Conservation (phyloP, 495 filamentous ascomycete species). For the Hypoxylon fragiforme region DNA sequence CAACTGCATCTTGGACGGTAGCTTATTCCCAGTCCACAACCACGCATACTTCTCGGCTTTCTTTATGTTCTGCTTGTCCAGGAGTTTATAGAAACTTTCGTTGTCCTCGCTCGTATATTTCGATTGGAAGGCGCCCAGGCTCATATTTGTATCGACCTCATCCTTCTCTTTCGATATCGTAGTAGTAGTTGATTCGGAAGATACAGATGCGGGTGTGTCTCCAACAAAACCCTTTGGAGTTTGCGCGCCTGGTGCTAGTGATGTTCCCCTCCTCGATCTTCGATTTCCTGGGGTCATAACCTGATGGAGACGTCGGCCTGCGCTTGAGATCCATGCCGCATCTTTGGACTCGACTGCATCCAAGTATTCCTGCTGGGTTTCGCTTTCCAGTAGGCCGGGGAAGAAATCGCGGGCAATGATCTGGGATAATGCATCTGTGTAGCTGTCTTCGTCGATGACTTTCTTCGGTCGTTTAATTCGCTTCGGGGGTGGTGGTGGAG, state of each 20-base stretch:
- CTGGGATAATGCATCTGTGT: conserved; percentile 85
- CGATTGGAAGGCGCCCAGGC: conserved; percentile 80
- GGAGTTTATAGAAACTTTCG: conserved; percentile 87
- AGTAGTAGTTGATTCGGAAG: conserved; percentile 47
- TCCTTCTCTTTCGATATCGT: conserved; percentile 41
- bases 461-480: conserved; percentile 90
- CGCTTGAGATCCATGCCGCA: conserved; percentile 81
- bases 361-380: conserved; percentile 88
- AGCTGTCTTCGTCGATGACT: conserved; percentile 91
- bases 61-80: conserved; percentile 90
- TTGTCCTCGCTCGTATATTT: conserved; percentile 98
- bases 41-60: conserved; percentile 80
- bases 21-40: conserved; percentile 86
- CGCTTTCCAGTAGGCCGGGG: conserved; percentile 81
- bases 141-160: conserved; percentile 78
- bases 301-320: conserved; percentile 69
- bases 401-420: conserved; percentile 98
- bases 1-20: conserved; percentile 83
- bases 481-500: conserved; percentile 84
- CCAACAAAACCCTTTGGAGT: conserved; percentile 59
- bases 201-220: conserved; percentile 69
- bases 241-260: conserved; percentile 40
- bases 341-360: conserved; percentile 86
- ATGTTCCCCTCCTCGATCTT: conserved; percentile 45
- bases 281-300: conserved; percentile 78